Percentiles rank a stretch among this genome's conserved stretches.
Evolutionary conservation across 768 basidiomycete species (phyloP).

Genomic region (Mycena belliarum): DNA sequence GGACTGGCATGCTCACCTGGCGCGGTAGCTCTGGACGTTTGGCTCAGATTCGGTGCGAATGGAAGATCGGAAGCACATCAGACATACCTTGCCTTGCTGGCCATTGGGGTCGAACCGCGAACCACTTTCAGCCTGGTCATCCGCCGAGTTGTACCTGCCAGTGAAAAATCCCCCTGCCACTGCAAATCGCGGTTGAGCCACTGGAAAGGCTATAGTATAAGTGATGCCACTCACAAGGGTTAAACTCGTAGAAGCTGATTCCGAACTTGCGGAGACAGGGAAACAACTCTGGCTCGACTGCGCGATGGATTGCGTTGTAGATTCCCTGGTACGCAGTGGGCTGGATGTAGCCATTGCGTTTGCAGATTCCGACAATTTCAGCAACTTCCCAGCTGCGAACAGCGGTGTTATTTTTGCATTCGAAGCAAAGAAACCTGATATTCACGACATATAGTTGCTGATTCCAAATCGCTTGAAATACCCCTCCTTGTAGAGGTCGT

Average conservation of each 20-base stretch:
- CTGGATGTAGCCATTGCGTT: constrained; percentile 49
- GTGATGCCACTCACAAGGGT: constrained; percentile 41
- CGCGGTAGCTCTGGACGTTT: constrained; percentile 34
- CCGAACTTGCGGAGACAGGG: constrained; percentile 60
- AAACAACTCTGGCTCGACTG: constrained; percentile 46
- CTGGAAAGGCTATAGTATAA: no score
- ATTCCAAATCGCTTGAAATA: constrained; percentile 61
- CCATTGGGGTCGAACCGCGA: constrained; percentile 54
- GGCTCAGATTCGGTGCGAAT: neutral
- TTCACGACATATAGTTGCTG: constrained; percentile 58
- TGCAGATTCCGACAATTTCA: constrained; percentile 61
- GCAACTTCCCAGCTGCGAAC: constrained; percentile 59
- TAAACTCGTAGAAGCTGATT: constrained; percentile 57
- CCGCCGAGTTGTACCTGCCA: constrained; percentile 44
- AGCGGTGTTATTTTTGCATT: neutral
- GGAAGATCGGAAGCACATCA: neutral
- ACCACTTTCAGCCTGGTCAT: constrained; percentile 46
- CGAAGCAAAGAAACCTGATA: neutral
- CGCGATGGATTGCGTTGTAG: constrained; percentile 42
- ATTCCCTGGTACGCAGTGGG: constrained; percentile 57
- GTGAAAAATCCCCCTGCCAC: constrained; percentile 64
- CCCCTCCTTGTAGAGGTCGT: constrained; percentile 58
- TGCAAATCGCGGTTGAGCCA: constrained; percentile 27
- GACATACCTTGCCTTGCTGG: constrained; percentile 43
- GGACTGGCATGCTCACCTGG: constrained; percentile 34